Evolutionary conservation across 345 rosid genomes (phyloP).

Genomic region (Linum usitatissimum): DNA sequence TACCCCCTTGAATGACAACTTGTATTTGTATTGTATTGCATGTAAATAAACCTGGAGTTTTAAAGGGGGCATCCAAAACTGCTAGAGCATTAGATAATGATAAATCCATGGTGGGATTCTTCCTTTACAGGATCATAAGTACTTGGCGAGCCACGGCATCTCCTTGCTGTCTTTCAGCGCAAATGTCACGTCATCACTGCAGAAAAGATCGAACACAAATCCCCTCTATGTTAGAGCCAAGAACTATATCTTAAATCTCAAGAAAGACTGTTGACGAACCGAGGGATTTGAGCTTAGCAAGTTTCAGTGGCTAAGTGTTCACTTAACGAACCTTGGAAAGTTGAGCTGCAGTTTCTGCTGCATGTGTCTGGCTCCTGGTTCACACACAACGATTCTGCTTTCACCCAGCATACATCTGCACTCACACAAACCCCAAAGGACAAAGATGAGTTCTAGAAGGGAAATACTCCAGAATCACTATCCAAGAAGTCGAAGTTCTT

Average conservation of each 20-base stretch:
- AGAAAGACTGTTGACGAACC: too few relatives aligned
- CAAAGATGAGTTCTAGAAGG: neutral
- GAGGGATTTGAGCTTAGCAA: too few relatives aligned
- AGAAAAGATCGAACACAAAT: constrained; percentile 2
- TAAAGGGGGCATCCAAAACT: neutral
- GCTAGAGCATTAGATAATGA: neutral
- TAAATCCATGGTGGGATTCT: neutral
- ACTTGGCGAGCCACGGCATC: constrained; percentile 75
- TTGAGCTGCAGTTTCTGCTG: constrained; percentile 91
- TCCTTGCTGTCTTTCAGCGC: constrained; percentile 75
- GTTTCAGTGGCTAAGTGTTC: too few relatives aligned
- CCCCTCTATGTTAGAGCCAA: too few relatives aligned
- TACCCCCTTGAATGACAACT: neutral
- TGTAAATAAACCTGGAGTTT: neutral
- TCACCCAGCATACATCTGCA: constrained; percentile 85
- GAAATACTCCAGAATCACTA: neutral
- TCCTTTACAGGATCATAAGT: constrained; percentile 25
- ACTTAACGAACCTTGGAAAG: constrained; percentile 56
- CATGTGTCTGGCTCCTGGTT: constrained; percentile 70
- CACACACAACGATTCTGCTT: constrained; percentile 75
- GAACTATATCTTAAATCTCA: too few relatives aligned
- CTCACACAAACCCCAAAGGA: neutral
- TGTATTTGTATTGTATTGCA: neutral
- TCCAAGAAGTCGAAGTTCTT: too few relatives aligned
- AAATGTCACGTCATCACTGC: constrained; percentile 89